Conservation (phyloP, 2,329 filamentous ascomycete species). For the Colletotrichum simmondsii region DNA sequence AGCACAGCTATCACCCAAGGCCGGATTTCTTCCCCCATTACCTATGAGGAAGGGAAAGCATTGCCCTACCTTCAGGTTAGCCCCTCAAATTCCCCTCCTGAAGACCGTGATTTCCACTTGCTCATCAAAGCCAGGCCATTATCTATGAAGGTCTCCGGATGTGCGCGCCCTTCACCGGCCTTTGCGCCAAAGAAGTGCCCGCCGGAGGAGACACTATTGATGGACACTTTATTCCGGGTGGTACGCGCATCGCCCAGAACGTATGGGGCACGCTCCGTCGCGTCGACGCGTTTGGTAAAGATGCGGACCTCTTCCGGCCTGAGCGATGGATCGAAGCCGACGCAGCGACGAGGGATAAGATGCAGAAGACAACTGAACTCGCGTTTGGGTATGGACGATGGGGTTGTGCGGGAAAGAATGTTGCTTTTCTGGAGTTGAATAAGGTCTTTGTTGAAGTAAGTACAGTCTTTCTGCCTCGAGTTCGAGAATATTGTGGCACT, state of each 20-base stretch:
- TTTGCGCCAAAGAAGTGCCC: constrained; percentile 41
- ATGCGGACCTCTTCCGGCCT: constrained; percentile 56
- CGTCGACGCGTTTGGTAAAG: constrained; percentile 49
- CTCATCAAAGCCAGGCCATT: constrained; percentile 53
- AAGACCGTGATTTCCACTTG: rapidly evolving
- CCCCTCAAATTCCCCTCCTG: constrained; percentile 39
- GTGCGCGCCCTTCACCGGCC: constrained; percentile 44
- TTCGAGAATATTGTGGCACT: not conserved
- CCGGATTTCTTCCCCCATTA: constrained; percentile 41
- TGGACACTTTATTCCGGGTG: constrained; percentile 42
- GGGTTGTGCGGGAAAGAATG: constrained; percentile 45
- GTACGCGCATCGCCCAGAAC: constrained; percentile 46
- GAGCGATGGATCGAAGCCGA: constrained; percentile 58
- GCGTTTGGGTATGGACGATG: constrained; percentile 50
- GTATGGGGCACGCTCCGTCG: constrained; percentile 51
- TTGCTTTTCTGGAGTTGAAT: constrained; percentile 55
- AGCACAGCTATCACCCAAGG: constrained; percentile 48
- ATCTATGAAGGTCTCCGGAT: constrained; percentile 54
- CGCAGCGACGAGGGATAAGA: constrained; percentile 36
- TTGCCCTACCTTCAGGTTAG: constrained; percentile 55
- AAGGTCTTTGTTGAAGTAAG: constrained; percentile 56
- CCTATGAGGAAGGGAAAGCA: constrained; percentile 40
- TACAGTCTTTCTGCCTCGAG: not conserved
- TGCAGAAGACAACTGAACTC: constrained; percentile 43
- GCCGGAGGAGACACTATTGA: constrained; percentile 41